Conservation (phyloP, 2,329 filamentous ascomycete species). For the Nectriaceae sp. region DNA sequence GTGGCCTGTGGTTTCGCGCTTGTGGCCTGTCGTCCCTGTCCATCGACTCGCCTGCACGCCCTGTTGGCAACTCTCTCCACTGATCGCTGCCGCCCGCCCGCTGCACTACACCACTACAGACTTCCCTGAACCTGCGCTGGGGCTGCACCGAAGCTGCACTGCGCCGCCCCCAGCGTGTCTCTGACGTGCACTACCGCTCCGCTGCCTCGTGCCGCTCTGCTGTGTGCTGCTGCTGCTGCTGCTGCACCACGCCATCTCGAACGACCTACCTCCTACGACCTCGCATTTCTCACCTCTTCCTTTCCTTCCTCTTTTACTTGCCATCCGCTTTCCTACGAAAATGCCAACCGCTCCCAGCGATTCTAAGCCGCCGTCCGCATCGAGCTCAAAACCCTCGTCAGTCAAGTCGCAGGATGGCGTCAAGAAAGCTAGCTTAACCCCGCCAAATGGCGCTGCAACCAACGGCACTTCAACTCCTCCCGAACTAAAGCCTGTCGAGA, state of each 20-base stretch:
- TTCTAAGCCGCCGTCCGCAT: constrained; percentile 42
- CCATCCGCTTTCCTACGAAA: constrained; percentile 16
- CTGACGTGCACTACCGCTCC: constrained; percentile 10
- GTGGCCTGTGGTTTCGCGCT: neutral
- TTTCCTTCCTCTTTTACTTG: constrained; percentile 1
- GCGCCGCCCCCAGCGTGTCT: neutral
- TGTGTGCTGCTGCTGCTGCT: constrained; percentile 11
- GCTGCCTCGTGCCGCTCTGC: constrained; percentile 21
- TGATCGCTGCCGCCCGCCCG: neutral
- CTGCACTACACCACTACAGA: constrained; percentile 4
- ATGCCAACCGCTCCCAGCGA: constrained; percentile 36
- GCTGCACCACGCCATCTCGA: constrained; percentile 16
- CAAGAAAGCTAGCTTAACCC: constrained; percentile 39
- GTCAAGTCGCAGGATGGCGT: constrained; percentile 49
- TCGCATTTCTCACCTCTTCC: neutral
- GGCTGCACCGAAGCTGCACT: constrained; percentile 2
- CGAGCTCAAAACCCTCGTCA: constrained; percentile 52
- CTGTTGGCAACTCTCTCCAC: neutral
- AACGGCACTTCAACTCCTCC: constrained; percentile 27
- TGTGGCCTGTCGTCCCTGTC: neutral
- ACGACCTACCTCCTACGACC: neutral
- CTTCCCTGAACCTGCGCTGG: constrained; percentile 2
- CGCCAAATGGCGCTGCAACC: constrained; percentile 39
- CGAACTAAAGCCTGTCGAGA: constrained; percentile 43
- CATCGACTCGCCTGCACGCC: neutral